Base-by-base conservation (phyloP, 2,329 filamentous ascomycete genomes). In the Coniochaeta hoffmannii region DNA sequence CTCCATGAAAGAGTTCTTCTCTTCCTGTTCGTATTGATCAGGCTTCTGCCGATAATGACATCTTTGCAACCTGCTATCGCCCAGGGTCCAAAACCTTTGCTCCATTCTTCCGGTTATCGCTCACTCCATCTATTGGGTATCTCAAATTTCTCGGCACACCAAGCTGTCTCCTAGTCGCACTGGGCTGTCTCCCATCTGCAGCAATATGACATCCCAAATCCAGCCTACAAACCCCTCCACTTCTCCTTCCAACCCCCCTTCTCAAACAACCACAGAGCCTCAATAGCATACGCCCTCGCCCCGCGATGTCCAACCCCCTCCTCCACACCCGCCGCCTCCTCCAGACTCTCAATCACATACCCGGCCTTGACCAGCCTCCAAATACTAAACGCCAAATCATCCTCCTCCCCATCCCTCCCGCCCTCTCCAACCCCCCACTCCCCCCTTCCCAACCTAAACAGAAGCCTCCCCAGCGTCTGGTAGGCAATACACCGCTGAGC, bases 401-500 rank as follows among this genome's bases (percentile, higher is more conserved):
- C 76, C 56, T 85, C 74, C 38, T 81, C 76, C 56, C 85, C 74
- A 34, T 70, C 70, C 26, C 62, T 51, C 6, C 83, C 80, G 2
- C 81, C 78, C 0, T 82, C 84, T 56, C 85, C 85, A 56, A 85
- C 83, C 1, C 90, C 83, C 76, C 80, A 87, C 58, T 85, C 80
- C 1, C 83, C 91, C 51, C 78, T 81, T 0, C 94, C 93, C 0
- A 99, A 76, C 9, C 92, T 78, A 67, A 89, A 97, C 15, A 97
- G 70, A 6, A 97, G 81, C 19, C 94, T 80, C 0, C 94, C 94
- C 1, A 97, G 75, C 0, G 92, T 93, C 71, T 96, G 93, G 70
- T 90, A 97, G 0, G 94, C 90, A 59, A 97, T 81, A 65, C 94
- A 97, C 11, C 93, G 76, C 74, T 99, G 94, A 0, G 89, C 87